Conservation (phyloP, 441 rosid species). For the Geranium incanum region DNA sequence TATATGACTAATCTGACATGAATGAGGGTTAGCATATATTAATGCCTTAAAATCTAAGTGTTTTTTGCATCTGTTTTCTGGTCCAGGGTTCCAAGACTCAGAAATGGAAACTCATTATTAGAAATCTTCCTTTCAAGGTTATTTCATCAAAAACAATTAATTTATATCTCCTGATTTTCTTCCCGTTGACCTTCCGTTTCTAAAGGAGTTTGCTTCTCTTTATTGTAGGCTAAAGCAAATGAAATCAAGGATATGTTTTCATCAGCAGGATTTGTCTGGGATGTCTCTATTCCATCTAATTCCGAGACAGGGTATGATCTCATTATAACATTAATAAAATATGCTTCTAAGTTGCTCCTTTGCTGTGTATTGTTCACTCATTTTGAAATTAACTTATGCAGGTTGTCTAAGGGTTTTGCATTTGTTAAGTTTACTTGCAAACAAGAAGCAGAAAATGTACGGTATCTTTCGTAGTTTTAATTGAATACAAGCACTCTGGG, state of each 20-base stretch:
- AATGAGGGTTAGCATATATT: neutral
- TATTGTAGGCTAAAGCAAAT: slow-evolving; percentile 57
- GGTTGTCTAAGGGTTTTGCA: slow-evolving; percentile 72
- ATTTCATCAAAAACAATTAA: slow-evolving; percentile 13
- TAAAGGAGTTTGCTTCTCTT: slow-evolving; percentile 23
- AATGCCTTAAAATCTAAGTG: slow-evolving; percentile 12
- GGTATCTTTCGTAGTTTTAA: slow-evolving; percentile 18
- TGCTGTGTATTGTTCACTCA: slow-evolving; percentile 16
- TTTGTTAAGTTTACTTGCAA: slow-evolving; percentile 90
- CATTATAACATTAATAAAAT: slow-evolving; percentile 1
- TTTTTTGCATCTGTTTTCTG: slow-evolving; percentile 21
- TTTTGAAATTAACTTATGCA: slow-evolving; percentile 24
- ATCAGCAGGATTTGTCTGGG: slow-evolving; percentile 88
- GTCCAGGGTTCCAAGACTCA: slow-evolving; percentile 89
- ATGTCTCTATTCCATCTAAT: slow-evolving; percentile 67
- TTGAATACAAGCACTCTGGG: slow-evolving; percentile 7
- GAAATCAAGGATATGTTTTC: slow-evolving; percentile 60
- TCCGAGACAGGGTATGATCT: slow-evolving; percentile 63
- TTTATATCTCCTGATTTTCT: slow-evolving; percentile 11
- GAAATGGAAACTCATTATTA: slow-evolving; percentile 88
- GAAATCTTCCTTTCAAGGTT: slow-evolving; percentile 93
- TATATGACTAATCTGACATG: neutral
- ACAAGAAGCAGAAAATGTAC: slow-evolving; percentile 78
- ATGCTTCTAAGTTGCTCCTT: neutral
- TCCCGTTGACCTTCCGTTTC: slow-evolving; percentile 18